Conservation (phyloP, 2,329 filamentous ascomycete genomes). For the Bipolaris bicolor region DNA sequence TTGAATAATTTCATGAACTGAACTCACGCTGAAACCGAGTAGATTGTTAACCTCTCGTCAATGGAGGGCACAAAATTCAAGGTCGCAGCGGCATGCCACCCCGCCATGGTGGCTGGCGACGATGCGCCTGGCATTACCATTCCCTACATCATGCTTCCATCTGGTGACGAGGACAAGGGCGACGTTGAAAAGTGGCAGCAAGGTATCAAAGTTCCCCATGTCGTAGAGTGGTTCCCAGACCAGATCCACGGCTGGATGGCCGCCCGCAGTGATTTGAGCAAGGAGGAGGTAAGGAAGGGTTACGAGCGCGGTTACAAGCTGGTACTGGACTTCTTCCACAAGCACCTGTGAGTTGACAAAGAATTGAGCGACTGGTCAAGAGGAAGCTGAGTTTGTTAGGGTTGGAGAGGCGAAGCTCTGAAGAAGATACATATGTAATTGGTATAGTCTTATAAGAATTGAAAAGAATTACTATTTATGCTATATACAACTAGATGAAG, state of each 20-base stretch:
- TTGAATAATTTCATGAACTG: slow-evolving; percentile 4
- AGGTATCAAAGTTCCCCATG: slow-evolving; percentile 54
- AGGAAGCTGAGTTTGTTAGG: slow-evolving; percentile 27
- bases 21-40: not conserved
- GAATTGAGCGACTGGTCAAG: not conserved
- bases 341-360: slow-evolving; percentile 55
- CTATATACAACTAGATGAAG: not conserved
- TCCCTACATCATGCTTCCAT: slow-evolving; percentile 63
- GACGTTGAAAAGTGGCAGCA: slow-evolving; percentile 59
- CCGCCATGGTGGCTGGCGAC: slow-evolving; percentile 65
- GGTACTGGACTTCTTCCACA: slow-evolving; percentile 59
- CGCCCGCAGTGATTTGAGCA: slow-evolving; percentile 54
- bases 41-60: slow-evolving; percentile 63
- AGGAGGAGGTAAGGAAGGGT: slow-evolving; percentile 56
- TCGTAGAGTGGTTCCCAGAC: slow-evolving; percentile 57
- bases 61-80: slow-evolving; percentile 62
- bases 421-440: not conserved
- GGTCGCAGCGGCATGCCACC: slow-evolving; percentile 62
- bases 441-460: not conserved
- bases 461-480: not conserved
- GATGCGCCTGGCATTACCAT: slow-evolving; percentile 63
- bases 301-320: slow-evolving; percentile 59
- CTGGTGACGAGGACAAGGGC: slow-evolving; percentile 61
- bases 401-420: slow-evolving; percentile 24
- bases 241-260: slow-evolving; percentile 57